These are phyloP conservation scores for Rutstroemia sp. DNA, from an alignment of 2,329 filamentous ascomycete genomes.

Conservation along the genomic window DNA sequence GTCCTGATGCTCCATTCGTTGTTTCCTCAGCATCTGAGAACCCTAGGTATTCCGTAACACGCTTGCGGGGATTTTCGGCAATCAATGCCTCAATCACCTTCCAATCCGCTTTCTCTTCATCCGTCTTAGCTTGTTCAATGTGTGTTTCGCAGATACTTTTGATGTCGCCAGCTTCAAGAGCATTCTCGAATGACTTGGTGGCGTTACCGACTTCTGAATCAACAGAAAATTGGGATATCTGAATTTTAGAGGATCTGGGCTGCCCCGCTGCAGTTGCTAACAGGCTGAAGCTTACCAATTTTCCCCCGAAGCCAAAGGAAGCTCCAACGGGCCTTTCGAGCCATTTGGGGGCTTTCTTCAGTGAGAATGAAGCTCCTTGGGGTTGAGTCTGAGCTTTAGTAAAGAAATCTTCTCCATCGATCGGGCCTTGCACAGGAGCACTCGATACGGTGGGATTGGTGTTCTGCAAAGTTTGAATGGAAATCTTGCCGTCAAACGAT, in stretches of 20 bases:
- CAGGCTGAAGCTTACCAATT: constrained; percentile 69
- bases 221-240: constrained; percentile 80
- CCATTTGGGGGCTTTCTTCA: constrained; percentile 84
- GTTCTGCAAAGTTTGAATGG: constrained; percentile 88
- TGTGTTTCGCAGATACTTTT: constrained; percentile 72
- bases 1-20: constrained; percentile 40
- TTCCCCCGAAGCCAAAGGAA: constrained; percentile 93
- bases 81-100: constrained; percentile 85
- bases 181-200: constrained; percentile 80
- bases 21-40: constrained; percentile 52
- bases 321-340: constrained; percentile 76
- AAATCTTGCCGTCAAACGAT: constrained; percentile 94
- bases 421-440: constrained; percentile 54
- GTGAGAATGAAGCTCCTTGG: constrained; percentile 81
- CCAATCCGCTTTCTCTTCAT: constrained; percentile 96
- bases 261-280: constrained; percentile 53
- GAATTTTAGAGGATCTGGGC: constrained; percentile 64
- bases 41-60: constrained; percentile 85
- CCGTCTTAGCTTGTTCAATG: constrained; percentile 65
- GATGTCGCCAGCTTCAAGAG: constrained; percentile 71
- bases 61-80: constrained; percentile 74
- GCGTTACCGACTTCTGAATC: constrained; percentile 79
- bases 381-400: constrained; percentile 87
- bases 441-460: constrained; percentile 73
- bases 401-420: constrained; percentile 95